A percentile compares a stretch with the other conserved stretches of the same genome.
phyloP scores from a whole-genome alignment of 371 early-diverging fungal species.

The Paraphysoderma sedebokerense region DNA sequence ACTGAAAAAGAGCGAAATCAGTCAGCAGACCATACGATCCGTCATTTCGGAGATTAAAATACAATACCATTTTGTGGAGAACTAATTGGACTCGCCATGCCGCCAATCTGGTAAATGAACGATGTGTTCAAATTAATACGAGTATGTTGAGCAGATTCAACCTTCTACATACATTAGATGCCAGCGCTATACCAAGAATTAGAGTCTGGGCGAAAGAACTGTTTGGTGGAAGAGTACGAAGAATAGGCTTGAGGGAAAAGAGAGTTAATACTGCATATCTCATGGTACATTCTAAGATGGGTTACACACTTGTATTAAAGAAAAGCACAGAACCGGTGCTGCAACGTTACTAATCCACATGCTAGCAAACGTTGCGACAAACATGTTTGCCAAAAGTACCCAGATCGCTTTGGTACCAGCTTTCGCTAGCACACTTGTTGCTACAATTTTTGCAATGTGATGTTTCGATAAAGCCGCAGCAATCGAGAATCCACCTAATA shows the following conservation, averaged over 20 bases:
- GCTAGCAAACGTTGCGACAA: slow-evolving; percentile 81
- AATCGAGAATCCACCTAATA: slow-evolving; percentile 87
- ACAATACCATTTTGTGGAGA: slow-evolving; percentile 97
- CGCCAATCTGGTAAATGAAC: too few relatives aligned
- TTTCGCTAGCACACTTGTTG: slow-evolving; percentile 67
- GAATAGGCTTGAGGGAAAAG: slow-evolving; percentile 34
- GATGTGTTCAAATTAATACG: too few relatives aligned
- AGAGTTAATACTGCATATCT: background rate
- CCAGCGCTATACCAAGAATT: slow-evolving; percentile 84
- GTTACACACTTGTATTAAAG: slow-evolving; percentile 53
- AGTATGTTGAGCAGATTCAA: too few relatives aligned
- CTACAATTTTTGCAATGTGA: slow-evolving; percentile 79
- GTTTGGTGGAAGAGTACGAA: slow-evolving; percentile 47
- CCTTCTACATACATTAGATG: slow-evolving; percentile 18
- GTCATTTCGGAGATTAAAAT: slow-evolving; percentile 27
- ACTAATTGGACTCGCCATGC: slow-evolving; percentile 93
- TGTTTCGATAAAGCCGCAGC: slow-evolving; percentile 85
- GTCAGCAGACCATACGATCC: slow-evolving; percentile 31
- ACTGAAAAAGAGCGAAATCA: too few relatives aligned
- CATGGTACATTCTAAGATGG: background rate
- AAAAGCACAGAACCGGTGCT: slow-evolving; percentile 92
- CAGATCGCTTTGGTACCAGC: slow-evolving; percentile 68
- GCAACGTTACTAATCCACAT: slow-evolving; percentile 98
- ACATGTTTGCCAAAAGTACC: slow-evolving; percentile 81
- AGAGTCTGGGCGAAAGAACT: slow-evolving; percentile 65